Base-by-base conservation (phyloP, 495 filamentous ascomycete genomes). In the Clohesyomyces aquaticus region DNA sequence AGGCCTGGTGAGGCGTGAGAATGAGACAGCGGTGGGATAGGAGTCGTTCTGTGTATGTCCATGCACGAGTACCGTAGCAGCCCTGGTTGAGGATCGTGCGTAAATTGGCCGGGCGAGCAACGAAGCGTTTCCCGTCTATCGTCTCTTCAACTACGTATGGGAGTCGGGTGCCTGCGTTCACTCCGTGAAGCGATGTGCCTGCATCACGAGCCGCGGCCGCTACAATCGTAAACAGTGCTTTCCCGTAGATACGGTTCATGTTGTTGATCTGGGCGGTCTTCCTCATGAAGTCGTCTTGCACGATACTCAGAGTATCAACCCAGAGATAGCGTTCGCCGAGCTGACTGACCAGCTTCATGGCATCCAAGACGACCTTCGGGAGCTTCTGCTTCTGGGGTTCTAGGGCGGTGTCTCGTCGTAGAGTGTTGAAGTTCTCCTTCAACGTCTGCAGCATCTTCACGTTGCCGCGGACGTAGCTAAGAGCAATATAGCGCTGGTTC, bases 401-500 rank as follows among this genome's bases (percentile, higher is more conserved):
- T 26, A 60, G 22, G 23, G 23, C 56, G 14, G 41, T 45, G 16
- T 35, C 23, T 21, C 22, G 18, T 11, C 21, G n/a, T 1, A 60
- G 6, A 11, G 11, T 49, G 12, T 60, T 18, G 43, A 50, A 29
- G 56, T 60, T 60, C 19, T 35, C 26, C 21, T 32, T 49, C 3
- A 10, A 32, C 41, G 26, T 29, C 19, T 60, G 42, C 4, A 60
- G 32, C n/a, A 18, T 35, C 25, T 28, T 26, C 2, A 32, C 28
- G 22, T 38, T 28, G 25, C 56, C 42, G n/a, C 43, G 28, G 22
- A 50, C 56, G 26, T 60, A 60, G 42, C 56, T 60, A n/a, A 60
- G 4, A 14, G 56, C 56, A 2, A 48, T 8, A 42, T 60, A 60
- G 9, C 25, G 6, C 25, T 49, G 22, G 16, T 28, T 26, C 3